Percentiles rank a stretch among this genome's conserved stretches.
phyloP scores from a whole-genome alignment of 2,329 filamentous ascomycete genomes.

The Colletotrichum coccodes region DNA sequence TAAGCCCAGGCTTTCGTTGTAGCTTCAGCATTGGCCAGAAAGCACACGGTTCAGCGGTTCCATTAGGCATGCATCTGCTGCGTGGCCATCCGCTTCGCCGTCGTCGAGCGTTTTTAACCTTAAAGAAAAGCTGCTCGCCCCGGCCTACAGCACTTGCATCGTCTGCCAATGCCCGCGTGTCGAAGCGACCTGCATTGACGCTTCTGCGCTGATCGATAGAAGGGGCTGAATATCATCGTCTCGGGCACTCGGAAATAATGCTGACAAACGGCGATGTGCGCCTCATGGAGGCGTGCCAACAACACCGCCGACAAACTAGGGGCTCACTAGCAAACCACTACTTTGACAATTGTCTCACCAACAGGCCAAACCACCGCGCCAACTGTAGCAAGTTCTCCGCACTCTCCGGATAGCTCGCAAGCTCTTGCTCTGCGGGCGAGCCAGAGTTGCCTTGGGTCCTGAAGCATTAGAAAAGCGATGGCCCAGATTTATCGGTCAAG shows the following conservation, averaged over 20 bases:
- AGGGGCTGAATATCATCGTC: not conserved
- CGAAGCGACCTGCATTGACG: not conserved
- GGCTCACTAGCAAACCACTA: constrained; percentile 5
- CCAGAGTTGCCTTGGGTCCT: not conserved
- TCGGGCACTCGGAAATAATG: not conserved
- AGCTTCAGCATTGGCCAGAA: constrained; percentile 10
- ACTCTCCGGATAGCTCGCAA: not conserved
- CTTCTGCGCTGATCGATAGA: not conserved
- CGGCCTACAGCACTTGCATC: not conserved
- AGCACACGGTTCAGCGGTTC: constrained; percentile 29
- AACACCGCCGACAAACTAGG: constrained; percentile 10
- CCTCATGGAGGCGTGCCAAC: constrained; percentile 2
- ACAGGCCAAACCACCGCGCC: constrained; percentile 6
- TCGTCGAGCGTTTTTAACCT: constrained; percentile 1
- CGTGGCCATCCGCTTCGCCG: not conserved
- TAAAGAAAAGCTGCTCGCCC: not conserved
- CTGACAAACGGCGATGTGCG: not conserved
- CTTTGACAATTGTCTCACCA: constrained; percentile 17
- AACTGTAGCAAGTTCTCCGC: constrained; percentile 18
- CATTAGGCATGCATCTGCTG: not conserved
- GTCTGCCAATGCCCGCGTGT: not conserved
- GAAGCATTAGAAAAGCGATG: not conserved
- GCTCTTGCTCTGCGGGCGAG: not conserved
- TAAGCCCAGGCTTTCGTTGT: not conserved
- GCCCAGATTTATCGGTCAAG: not conserved